These are phyloP conservation scores for Effrenium voratum DNA, from an alignment of 73 alveolate species.

Conservation along the genomic window DNA sequence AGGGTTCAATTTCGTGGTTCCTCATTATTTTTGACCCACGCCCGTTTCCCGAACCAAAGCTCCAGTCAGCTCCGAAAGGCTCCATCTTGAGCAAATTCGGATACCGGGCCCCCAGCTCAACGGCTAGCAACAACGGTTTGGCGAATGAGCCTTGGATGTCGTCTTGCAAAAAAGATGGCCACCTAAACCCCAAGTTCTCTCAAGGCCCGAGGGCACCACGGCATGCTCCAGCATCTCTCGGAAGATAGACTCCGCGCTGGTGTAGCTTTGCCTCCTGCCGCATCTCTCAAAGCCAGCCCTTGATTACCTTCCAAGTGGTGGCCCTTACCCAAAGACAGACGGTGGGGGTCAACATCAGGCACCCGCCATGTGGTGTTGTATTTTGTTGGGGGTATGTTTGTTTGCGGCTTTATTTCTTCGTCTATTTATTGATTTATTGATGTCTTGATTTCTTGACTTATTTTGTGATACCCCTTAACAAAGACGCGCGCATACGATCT, in stretches of 20 bases:
- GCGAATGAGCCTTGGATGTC: background rate
- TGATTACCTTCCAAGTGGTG: background rate
- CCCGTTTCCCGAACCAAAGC: background rate
- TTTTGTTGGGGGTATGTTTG: background rate
- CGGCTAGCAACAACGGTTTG: background rate
- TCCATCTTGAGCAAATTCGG: background rate
- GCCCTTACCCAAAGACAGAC: too few relatives aligned
- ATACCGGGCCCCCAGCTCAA: background rate
- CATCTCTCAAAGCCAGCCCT: background rate
- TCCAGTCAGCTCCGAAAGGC: background rate
- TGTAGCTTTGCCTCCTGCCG: background rate
- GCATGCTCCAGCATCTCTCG: slow-evolving; percentile 30
- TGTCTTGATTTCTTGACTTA: background rate
- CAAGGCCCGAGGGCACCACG: background rate
- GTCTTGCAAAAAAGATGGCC: background rate
- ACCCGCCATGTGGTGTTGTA: background rate
- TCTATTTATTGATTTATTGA: background rate
- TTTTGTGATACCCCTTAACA: too few relatives aligned
- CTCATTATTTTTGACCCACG: background rate
- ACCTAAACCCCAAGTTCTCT: background rate
- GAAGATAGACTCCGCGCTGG: slow-evolving; percentile 43
- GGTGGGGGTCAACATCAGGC: background rate
- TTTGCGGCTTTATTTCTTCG: background rate
- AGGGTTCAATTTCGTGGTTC: background rate
- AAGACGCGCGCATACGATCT: too few relatives aligned